A percentile compares a stretch with the other conserved stretches of the same genome.
Conservation (phyloP, 108 stramenopile genomes). For the Fragilaria crotonensis region DNA sequence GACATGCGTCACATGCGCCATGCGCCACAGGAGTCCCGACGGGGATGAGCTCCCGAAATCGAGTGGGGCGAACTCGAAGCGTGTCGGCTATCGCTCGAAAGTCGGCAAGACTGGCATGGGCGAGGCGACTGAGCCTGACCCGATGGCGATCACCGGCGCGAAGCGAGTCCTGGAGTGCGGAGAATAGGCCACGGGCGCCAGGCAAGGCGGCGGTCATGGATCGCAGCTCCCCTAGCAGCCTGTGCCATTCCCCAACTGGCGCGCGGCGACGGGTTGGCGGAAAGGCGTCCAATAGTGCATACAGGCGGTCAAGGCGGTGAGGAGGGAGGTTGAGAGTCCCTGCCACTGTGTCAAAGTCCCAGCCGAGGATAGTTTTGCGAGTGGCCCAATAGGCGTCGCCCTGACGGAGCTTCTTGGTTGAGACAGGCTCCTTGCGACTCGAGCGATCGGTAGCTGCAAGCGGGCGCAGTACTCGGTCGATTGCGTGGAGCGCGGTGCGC, state of each 20-base stretch:
- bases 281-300: too few relatives aligned
- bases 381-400: conserved; percentile 25
- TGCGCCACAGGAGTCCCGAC: conserved; percentile 11
- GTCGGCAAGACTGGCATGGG: conserved; percentile 17
- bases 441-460: too few relatives aligned
- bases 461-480: too few relatives aligned
- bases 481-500: too few relatives aligned
- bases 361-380: conserved; percentile 23
- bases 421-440: too few relatives aligned
- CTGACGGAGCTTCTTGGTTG: conserved; percentile 31
- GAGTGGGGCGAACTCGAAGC: conserved; percentile 18
- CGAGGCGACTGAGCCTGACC: background rate
- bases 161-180: conserved; percentile 28
- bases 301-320: too few relatives aligned
- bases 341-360: too few relatives aligned
- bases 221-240: conserved; percentile 30
- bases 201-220: conserved; percentile 36
- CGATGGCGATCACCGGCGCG: too few relatives aligned
- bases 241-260: too few relatives aligned
- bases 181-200: conserved; percentile 25
- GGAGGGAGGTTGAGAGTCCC: too few relatives aligned
- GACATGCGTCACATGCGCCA: conserved; percentile 25
- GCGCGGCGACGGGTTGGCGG: too few relatives aligned
- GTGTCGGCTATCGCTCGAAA: conserved; percentile 10
- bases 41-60: too few relatives aligned